Percentiles rank a stretch among this genome's conserved stretches.
These are phyloP conservation scores for Anthracocystis panici-leucophaei DNA, from an alignment of 1,284 basidiomycete species.

Conservation along the genomic window DNA sequence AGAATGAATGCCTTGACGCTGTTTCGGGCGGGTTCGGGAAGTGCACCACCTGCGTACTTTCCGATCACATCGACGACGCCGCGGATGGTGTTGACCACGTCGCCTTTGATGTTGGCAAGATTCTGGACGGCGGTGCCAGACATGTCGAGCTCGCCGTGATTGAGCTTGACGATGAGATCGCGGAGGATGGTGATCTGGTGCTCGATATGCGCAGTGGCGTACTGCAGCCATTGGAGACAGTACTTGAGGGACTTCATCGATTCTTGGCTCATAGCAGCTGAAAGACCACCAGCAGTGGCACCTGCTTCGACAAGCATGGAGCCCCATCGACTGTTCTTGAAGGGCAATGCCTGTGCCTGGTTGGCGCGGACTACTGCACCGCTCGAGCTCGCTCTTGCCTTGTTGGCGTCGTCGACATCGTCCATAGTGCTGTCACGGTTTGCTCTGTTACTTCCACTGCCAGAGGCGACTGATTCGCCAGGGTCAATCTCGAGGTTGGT, in stretches of 20 bases:
- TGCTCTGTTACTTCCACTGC: constrained; percentile 17
- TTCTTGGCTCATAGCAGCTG: constrained; percentile 88
- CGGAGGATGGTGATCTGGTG: constrained; percentile 85
- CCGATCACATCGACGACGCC: constrained; percentile 89
- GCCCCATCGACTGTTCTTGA: constrained; percentile 77
- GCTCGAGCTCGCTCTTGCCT: constrained; percentile 9
- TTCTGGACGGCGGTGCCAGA: constrained; percentile 55
- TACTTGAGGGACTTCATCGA: constrained; percentile 87
- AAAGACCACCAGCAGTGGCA: constrained; percentile 75
- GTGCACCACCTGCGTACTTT: constrained; percentile 83
- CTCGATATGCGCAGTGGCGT: constrained; percentile 87
- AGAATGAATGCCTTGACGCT: constrained; percentile 85
- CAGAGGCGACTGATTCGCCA: constrained; percentile 6
- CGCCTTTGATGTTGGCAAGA: constrained; percentile 79
- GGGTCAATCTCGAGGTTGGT: constrained; percentile 34
- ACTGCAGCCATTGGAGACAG: constrained; percentile 87
- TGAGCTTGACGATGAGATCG: constrained; percentile 65
- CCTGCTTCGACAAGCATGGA: constrained; percentile 85
- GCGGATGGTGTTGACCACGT: constrained; percentile 85
- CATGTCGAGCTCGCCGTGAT: constrained; percentile 60
- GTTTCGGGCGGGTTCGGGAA: constrained; percentile 84
- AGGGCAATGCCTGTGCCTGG: constrained; percentile 68
- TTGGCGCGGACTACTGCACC: constrained; percentile 54
- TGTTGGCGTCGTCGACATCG: constrained; percentile 28
- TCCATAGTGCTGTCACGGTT: constrained; percentile 20